These are phyloP conservation scores for Paxillus involutus DNA, from an alignment of 768 basidiomycete species.

Conservation along the genomic window DNA sequence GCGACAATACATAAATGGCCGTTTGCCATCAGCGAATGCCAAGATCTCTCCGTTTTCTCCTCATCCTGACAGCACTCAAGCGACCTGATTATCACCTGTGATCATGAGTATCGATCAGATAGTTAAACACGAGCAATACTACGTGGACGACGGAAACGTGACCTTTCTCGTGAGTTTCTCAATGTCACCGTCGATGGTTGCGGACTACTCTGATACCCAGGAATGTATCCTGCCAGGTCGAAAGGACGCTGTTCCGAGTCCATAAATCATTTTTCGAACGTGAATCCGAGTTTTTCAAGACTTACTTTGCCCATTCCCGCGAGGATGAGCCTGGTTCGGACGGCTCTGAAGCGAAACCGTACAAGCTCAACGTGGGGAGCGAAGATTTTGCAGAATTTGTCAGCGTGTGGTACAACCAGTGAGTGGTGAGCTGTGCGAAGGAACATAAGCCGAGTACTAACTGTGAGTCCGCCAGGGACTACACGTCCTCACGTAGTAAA, in stretches of 20 bases:
- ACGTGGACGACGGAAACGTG: conserved; percentile 11
- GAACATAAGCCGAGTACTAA: not conserved
- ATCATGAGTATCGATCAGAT: conserved; percentile 3
- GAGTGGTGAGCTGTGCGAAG: not conserved
- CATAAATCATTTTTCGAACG: conserved; percentile 60
- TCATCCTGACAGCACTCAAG: too few species aligned
- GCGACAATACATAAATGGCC: too few species aligned
- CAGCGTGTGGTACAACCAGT: conserved; percentile 65
- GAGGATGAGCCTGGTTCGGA: conserved; percentile 27
- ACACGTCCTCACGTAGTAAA: conserved; percentile 47
- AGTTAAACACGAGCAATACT: conserved; percentile 3
- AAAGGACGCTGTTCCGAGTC: conserved; percentile 48
- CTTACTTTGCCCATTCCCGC: conserved; percentile 32
- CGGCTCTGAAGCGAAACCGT: conserved; percentile 36
- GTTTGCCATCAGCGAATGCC: too few species aligned
- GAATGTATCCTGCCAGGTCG: conserved; percentile 39
- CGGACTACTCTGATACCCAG: conserved; percentile 4
- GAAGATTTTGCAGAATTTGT: conserved; percentile 51
- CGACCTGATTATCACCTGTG: not conserved
- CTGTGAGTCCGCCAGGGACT: conserved; percentile 38
- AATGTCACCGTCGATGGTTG: not conserved
- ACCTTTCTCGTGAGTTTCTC: conserved; percentile 16
- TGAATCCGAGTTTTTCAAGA: conserved; percentile 49
- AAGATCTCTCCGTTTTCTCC: too few species aligned
- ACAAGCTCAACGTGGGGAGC: conserved; percentile 41